Percentiles rank a stretch among this genome's conserved stretches.
Evolutionary conservation across 1,284 basidiomycete genomes (phyloP).

Genomic region (Irpex rosettiformis): DNA sequence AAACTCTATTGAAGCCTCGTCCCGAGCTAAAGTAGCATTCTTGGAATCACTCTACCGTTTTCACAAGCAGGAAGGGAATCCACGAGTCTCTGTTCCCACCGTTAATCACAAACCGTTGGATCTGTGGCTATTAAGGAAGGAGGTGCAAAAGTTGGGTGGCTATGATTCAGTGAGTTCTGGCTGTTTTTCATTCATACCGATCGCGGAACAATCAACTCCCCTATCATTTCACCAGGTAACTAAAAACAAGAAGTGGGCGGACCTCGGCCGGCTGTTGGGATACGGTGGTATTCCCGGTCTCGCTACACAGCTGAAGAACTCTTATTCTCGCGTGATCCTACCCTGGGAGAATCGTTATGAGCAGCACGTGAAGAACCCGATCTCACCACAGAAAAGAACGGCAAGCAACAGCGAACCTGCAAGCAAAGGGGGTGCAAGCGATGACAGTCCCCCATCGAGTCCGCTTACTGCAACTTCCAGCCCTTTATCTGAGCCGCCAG

Average conservation of each 20-base stretch:
- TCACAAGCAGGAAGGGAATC: constrained; percentile 87
- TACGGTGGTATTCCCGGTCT: constrained; percentile 81
- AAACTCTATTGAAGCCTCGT: constrained; percentile 97
- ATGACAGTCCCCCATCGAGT: constrained; percentile 59
- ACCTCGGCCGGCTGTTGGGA: constrained; percentile 78
- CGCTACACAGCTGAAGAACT: constrained; percentile 85
- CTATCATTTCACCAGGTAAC: constrained; percentile 53
- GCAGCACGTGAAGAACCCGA: constrained; percentile 60
- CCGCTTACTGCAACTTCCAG: constrained; percentile 72
- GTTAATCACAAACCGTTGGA: constrained; percentile 92
- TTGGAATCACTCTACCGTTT: constrained; percentile 94
- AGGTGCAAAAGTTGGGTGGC: constrained; percentile 87
- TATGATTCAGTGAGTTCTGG: constrained; percentile 66
- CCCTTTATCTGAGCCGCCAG: constrained; percentile 74
- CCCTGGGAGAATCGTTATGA: constrained; percentile 93
- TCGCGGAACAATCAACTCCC: constrained; percentile 5
- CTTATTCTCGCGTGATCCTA: constrained; percentile 87
- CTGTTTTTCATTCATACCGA: background rate
- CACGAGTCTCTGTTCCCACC: constrained; percentile 84
- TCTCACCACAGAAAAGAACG: constrained; percentile 43
- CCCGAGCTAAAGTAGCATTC: constrained; percentile 95
- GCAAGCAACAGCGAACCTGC: constrained; percentile 38
- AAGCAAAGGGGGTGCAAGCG: constrained; percentile 35
- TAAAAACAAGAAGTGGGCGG: constrained; percentile 81
- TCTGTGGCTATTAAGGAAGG: constrained; percentile 89